Evolutionary conservation across 805 yeast species (phyloP), one percentile per base, ranked within the genome.

Genomic region (Saccharomycopsis oosterbeekiorum): DNA sequence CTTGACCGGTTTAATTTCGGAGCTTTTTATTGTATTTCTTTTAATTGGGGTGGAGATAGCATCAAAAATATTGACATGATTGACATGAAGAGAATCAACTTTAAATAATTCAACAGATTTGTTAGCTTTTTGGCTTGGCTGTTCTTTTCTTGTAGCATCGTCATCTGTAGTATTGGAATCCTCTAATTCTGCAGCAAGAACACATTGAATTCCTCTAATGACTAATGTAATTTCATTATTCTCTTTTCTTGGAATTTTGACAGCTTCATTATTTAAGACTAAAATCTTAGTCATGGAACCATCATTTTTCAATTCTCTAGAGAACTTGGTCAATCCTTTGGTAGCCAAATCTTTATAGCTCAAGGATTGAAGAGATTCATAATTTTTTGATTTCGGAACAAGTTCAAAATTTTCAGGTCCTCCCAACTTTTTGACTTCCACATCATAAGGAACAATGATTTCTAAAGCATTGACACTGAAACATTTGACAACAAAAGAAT

Each of bases 381-480:
- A 63, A 9, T 43, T 54, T 26, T 55, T 55, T 15, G 58, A 59
- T 43, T 54, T 54, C 14, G 65, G 65, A 9, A 57, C 21, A 54
- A 63, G 56, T 43, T 63, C 65, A 39, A 57, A 63, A 21, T 62
- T 54, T 6, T 55, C 51, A 10, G 57, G 65, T 19, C 62, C 61
- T 2, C 67, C 69, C 21, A 60, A 29, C 21, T 60, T 63, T 58
- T 65, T 67, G 26, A 75, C 75, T 40, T 68, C 66, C 10, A 72
- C 69, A 21, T 64, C 59, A 24, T 70, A 72, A 0, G 86, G 86
- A 57, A 82, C 74, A 4, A 80, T 76, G 42, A 83, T 73, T 53
- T 79, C 82, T 60, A 81, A 69, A 4, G 86, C 86, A 67, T 83
- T 83, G 66, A 75, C 74, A 1, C 87, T 86, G 63, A 76, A 63